Evolutionary conservation across 2,329 filamentous ascomycete species (phyloP).

Genomic region (Neospermospora avenae): DNA sequence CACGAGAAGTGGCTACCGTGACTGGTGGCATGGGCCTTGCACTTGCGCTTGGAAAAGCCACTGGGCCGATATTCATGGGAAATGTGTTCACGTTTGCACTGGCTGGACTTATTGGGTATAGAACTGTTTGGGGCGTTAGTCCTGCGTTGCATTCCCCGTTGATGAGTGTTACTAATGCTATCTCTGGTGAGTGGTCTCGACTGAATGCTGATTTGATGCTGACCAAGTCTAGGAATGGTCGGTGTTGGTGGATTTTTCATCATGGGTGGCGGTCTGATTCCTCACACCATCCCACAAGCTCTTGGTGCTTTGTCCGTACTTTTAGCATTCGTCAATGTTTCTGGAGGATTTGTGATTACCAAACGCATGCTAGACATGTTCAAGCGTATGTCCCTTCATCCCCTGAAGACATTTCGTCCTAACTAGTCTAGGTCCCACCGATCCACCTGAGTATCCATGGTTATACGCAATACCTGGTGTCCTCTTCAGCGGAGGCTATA

Average conservation of each 20-base stretch:
- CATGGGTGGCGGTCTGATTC: slow-evolving; percentile 76
- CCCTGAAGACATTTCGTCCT: neutral
- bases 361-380: slow-evolving; percentile 96
- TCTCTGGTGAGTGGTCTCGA: slow-evolving; percentile 57
- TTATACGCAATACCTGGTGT: slow-evolving; percentile 75
- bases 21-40: slow-evolving; percentile 75
- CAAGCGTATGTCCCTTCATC: slow-evolving; percentile 53
- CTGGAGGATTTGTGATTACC: slow-evolving; percentile 86
- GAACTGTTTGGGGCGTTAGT: slow-evolving; percentile 81
- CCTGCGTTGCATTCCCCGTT: slow-evolving; percentile 83
- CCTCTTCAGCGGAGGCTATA: slow-evolving; percentile 75
- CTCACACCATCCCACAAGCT: slow-evolving; percentile 72
- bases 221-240: slow-evolving; percentile 62
- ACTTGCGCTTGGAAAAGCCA: slow-evolving; percentile 75
- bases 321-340: slow-evolving; percentile 83
- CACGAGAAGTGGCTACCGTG: slow-evolving; percentile 69
- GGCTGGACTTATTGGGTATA: slow-evolving; percentile 81
- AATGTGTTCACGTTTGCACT: slow-evolving; percentile 84
- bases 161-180: slow-evolving; percentile 93
- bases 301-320: slow-evolving; percentile 79
- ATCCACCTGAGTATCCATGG: slow-evolving; percentile 86
- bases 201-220: slow-evolving; percentile 16
- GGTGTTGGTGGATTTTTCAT: slow-evolving; percentile 86
- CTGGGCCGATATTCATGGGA: slow-evolving; percentile 80
- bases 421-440: slow-evolving; percentile 59